Evolutionary conservation across 352 stramenopile species (phyloP).

Genomic region (Globisporangium ultimum): DNA sequence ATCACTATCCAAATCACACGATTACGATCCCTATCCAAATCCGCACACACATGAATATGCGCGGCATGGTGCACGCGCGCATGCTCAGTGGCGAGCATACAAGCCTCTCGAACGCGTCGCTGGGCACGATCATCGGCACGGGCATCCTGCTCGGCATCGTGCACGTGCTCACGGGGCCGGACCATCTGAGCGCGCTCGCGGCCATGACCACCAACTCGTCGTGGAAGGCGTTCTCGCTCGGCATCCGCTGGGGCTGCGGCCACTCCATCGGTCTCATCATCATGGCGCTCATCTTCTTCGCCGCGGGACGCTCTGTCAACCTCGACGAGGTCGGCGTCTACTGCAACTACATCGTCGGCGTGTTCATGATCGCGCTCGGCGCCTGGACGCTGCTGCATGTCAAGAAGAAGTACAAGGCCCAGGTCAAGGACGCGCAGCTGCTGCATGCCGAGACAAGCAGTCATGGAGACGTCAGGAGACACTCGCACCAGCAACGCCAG

Average conservation of each 20-base stretch:
- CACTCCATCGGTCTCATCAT: conserved; percentile 88
- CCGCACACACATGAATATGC: too few relatives aligned
- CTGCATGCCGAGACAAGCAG: background rate
- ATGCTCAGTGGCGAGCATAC: conserved; percentile 17
- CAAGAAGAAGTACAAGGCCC: conserved; percentile 43
- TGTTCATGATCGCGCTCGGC: conserved; percentile 78
- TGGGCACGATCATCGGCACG: conserved; percentile 22
- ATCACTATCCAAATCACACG: too few relatives aligned
- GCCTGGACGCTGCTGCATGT: conserved; percentile 51
- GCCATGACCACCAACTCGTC: conserved; percentile 81
- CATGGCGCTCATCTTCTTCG: conserved; percentile 85
- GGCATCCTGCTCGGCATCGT: conserved; percentile 17
- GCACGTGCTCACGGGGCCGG: conserved; percentile 47
- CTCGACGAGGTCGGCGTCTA: conserved; percentile 56
- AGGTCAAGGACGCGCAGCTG: conserved; percentile 36
- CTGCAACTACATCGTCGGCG: conserved; percentile 68
- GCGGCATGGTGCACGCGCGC: conserved; percentile 1
- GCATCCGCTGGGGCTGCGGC: conserved; percentile 88
- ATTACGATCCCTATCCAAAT: too few relatives aligned
- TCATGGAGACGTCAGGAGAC: background rate
- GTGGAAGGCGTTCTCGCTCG: conserved; percentile 79
- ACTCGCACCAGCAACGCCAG: background rate
- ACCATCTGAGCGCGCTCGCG: conserved; percentile 88
- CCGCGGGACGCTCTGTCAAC: conserved; percentile 37
- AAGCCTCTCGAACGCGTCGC: conserved; percentile 19